Base-by-base conservation (phyloP, 2,329 filamentous ascomycete genomes). In the Fusarium albosuccineum region DNA sequence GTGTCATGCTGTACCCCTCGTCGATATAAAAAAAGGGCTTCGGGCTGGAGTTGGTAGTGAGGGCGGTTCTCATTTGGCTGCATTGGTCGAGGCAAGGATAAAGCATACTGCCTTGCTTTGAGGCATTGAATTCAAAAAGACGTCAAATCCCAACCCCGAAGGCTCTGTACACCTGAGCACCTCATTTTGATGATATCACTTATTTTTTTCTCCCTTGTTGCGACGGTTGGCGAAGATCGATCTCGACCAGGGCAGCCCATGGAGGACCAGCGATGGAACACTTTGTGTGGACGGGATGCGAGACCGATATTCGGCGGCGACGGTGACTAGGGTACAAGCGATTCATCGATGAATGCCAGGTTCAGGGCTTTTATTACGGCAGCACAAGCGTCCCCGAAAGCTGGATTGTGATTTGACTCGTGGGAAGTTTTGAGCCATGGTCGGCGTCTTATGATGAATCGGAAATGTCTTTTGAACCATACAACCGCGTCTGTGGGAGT, bases 1-100 rank as follows among this genome's bases (percentile, higher is more conserved):
- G 94, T 85, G 89, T 97, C 85, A 97, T 97, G 94, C 89, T 97
- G 85, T 97, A 97, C 89, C 94, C 94, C 84, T 97, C 93, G 81
- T 94, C 93, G 87, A 96, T 97, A 91, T 97, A 95, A 91, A 95
- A 91, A 84, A 78, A 80, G 78, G 78, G 79, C 78, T 78, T 81
- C 75, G 80, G 82, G 81, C 81, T 80, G 85, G 85, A 87, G 85
- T 87, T 88, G 86, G 86, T 85, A 83, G 82, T 86, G 82, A 82
- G 82, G 83, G 83, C 82, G 85, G 85, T 87, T 87, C 81, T 85
- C 84, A 85, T 84, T 83, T 86, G 82, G 82, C 82, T 84, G 82
- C 82, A 83, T 86, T 82, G 81, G 82, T 82, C 83, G 81, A 84
- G 84, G 85, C 85, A 85, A 84, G 82, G 83, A 83, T 82, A 81